Evolutionary conservation across 805 yeast species (phyloP).

Genomic region (Naumovozyma baii): DNA sequence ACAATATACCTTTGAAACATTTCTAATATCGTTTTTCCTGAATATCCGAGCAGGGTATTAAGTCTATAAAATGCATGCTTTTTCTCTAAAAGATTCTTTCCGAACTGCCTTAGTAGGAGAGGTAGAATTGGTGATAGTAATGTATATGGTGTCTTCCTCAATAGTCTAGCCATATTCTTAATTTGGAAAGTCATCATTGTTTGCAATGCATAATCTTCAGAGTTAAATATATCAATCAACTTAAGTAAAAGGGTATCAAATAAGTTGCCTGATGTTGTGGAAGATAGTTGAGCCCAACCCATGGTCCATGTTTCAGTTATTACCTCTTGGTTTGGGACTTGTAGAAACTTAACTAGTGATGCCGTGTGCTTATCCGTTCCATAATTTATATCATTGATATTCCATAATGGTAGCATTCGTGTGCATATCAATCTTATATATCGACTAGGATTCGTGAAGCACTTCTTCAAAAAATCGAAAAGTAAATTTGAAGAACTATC

Average conservation of each 20-base stretch:
- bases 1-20: conserved; percentile 66
- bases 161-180: conserved; percentile 45
- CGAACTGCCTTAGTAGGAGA: conserved; percentile 52
- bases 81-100: conserved; percentile 41
- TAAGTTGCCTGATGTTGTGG: conserved; percentile 55
- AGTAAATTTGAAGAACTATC: not conserved
- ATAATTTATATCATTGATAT: conserved; percentile 32
- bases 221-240: conserved; percentile 57
- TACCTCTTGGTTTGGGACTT: conserved; percentile 30
- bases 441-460: conserved; percentile 38
- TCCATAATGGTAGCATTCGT: conserved; percentile 44
- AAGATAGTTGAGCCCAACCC: conserved; percentile 58
- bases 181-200: conserved; percentile 62
- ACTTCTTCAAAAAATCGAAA: conserved; percentile 35
- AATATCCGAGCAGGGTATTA: conserved; percentile 55
- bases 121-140: conserved; percentile 73
- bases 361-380: conserved; percentile 38
- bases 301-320: conserved; percentile 50
- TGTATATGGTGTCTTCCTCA: conserved; percentile 63
- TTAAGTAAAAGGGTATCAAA: conserved; percentile 57
- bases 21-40: conserved; percentile 49
- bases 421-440: conserved; percentile 47
- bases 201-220: conserved; percentile 48
- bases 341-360: conserved; percentile 34
- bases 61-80: conserved; percentile 49